A percentile compares a stretch with the other conserved stretches of the same genome.
Conservation (phyloP, 139 green algal genomes). For the Edaphochlamys debaryana region DNA sequence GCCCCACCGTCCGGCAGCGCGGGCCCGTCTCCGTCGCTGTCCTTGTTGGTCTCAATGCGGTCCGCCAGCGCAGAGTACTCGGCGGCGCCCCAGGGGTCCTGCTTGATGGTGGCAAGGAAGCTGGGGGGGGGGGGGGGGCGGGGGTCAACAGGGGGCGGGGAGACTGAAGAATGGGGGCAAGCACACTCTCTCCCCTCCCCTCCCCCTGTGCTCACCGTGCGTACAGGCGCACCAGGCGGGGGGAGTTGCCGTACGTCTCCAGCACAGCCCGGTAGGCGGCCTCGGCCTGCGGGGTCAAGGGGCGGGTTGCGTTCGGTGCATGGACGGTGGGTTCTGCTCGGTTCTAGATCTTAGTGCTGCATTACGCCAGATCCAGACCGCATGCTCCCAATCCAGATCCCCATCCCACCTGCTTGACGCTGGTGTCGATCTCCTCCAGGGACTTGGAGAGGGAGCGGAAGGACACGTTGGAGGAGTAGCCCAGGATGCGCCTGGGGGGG, state of each 20-base stretch:
- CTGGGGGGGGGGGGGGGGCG: too few relatives aligned
- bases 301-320: too few relatives aligned
- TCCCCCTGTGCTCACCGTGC: too few relatives aligned
- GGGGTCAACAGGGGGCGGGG: too few relatives aligned
- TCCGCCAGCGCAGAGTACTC: slow-evolving; percentile 35
- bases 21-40: slow-evolving; percentile 9
- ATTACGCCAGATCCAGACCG: too few relatives aligned
- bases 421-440: slow-evolving; percentile 11
- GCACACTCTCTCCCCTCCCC: too few relatives aligned
- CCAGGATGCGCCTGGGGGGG: slow-evolving; percentile 8
- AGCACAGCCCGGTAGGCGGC: slow-evolving; percentile 30
- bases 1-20: slow-evolving; percentile 21
- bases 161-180: too few relatives aligned
- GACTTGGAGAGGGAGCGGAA: slow-evolving; percentile 17
- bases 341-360: too few relatives aligned
- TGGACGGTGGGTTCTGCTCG: background rate
- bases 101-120: slow-evolving; percentile 55
- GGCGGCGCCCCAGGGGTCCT: slow-evolving; percentile 49
- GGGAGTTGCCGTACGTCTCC: slow-evolving; percentile 47
- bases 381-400: too few relatives aligned
- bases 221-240: slow-evolving; percentile 53
- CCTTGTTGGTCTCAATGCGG: slow-evolving; percentile 13
- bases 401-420: slow-evolving; percentile 20
- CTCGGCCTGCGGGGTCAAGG: slow-evolving; percentile 20
- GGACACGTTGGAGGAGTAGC: slow-evolving; percentile 8